phyloP scores from a whole-genome alignment of 768 basidiomycete genomes.

The Cubamyces sp. region DNA sequence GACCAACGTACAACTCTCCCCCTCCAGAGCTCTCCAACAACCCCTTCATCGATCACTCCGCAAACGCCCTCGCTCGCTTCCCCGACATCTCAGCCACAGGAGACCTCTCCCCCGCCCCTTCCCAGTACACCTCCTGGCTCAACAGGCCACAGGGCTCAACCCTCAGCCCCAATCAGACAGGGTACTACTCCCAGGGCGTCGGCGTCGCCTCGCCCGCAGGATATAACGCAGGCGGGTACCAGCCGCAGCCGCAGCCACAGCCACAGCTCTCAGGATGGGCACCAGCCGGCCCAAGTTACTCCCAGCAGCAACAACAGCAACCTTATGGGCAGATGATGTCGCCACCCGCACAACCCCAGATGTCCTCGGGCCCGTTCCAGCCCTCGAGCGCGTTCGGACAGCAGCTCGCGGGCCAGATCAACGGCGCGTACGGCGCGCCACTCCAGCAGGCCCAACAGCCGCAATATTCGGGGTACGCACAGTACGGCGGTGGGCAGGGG shows the following conservation, averaged over 20 bases:
- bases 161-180: constrained; percentile 24
- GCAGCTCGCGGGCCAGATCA: constrained; percentile 45
- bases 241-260: constrained; percentile 12
- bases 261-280: constrained; percentile 22
- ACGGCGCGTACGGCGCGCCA: constrained; percentile 24
- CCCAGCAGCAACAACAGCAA: constrained; percentile 33
- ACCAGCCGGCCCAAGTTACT: constrained; percentile 17
- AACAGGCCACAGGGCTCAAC: constrained; percentile 36
- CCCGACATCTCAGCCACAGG: constrained; percentile 57
- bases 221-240: constrained; percentile 16
- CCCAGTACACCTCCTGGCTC: constrained; percentile 48
- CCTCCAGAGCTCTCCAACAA: constrained; percentile 56
- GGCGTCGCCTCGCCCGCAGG: constrained; percentile 8
- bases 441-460: constrained; percentile 35
- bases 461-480: constrained; percentile 36
- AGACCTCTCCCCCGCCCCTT: constrained; percentile 18
- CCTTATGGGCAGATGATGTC: constrained; percentile 14
- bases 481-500: constrained; percentile 20
- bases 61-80: constrained; percentile 49
- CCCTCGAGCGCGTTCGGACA: constrained; percentile 61
- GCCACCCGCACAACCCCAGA: constrained; percentile 36
- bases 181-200: constrained; percentile 22
- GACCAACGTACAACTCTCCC: constrained; percentile 29
- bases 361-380: constrained; percentile 46
- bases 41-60: constrained; percentile 64